Evolutionary conservation across 768 basidiomycete genomes (phyloP).

Genomic region (Leccinum disarticulatum): DNA sequence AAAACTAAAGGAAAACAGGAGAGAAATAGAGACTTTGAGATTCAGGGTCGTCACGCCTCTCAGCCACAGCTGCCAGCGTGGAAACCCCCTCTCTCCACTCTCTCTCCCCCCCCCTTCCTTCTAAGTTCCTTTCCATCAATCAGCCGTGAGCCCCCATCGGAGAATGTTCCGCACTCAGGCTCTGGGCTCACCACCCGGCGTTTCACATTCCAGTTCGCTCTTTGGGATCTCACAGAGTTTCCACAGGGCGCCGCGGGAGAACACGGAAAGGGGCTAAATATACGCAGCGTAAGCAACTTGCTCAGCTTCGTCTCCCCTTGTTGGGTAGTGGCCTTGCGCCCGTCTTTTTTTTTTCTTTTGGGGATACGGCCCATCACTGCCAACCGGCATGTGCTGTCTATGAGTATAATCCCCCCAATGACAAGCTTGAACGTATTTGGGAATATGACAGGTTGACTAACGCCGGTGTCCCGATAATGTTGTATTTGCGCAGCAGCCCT

Average conservation of each 20-base stretch:
- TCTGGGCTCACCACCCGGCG: background rate
- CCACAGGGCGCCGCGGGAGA: conserved; percentile 7
- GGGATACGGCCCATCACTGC: conserved; percentile 2
- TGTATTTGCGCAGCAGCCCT: conserved; percentile 21
- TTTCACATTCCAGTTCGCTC: conserved; percentile 8
- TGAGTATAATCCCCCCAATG: background rate
- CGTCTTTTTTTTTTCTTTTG: background rate
- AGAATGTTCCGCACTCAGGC: conserved; percentile 13
- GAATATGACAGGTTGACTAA: conserved; percentile 4
- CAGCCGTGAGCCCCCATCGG: conserved; percentile 5
- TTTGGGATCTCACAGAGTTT: background rate
- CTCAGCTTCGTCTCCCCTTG: background rate
- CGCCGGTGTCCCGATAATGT: conserved; percentile 8
- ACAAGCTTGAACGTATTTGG: background rate
- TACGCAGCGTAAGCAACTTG: conserved; percentile 9
- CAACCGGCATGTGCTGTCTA: conserved; percentile 11
- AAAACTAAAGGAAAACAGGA: background rate
- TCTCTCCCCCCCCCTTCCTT: background rate
- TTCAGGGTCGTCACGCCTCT: conserved; percentile 27
- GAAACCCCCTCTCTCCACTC: conserved; percentile 14
- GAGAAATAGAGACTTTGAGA: background rate
- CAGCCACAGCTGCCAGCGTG: conserved; percentile 14
- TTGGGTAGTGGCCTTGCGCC: background rate
- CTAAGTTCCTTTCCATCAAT: background rate
- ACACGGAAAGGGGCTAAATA: conserved; percentile 8